Conservation (phyloP, 805 yeast species). For the Candida tibetensis region DNA sequence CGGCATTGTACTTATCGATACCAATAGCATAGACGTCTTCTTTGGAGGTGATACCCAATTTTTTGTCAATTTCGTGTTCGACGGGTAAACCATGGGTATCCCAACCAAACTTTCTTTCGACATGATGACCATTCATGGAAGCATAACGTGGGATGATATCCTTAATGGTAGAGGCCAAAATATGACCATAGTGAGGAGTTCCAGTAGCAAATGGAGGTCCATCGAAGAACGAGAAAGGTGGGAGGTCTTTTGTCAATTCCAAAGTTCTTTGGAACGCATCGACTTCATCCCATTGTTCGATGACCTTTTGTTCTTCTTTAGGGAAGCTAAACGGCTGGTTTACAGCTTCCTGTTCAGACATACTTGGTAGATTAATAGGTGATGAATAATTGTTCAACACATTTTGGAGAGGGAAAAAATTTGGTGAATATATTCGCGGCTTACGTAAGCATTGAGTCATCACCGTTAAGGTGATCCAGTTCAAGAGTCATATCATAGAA, state of each 20-base stretch:
- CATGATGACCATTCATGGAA: constrained; percentile 94
- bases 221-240: constrained; percentile 90
- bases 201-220: constrained; percentile 99
- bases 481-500: neutral
- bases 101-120: constrained; percentile 98
- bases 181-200: constrained; percentile 98
- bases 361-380: constrained; percentile 1
- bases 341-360: constrained; percentile 11
- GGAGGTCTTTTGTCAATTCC: constrained; percentile 78
- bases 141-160: constrained; percentile 98
- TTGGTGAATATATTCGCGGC: neutral
- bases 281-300: constrained; percentile 80
- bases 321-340: constrained; percentile 64
- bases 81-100: constrained; percentile 99
- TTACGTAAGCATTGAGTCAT: constrained; percentile 2
- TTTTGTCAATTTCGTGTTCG: constrained; percentile 98
- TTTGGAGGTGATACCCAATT: constrained; percentile 86
- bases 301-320: constrained; percentile 81
- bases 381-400: neutral
- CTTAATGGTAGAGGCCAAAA: constrained; percentile 93
- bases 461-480: neutral
- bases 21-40: constrained; percentile 95
- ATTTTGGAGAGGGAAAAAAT: neutral
- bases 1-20: constrained; percentile 87
- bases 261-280: constrained; percentile 91